These are phyloP conservation scores for Tylopilus microsporus DNA, from an alignment of 1,284 basidiomycete genomes.

Conservation along the genomic window DNA sequence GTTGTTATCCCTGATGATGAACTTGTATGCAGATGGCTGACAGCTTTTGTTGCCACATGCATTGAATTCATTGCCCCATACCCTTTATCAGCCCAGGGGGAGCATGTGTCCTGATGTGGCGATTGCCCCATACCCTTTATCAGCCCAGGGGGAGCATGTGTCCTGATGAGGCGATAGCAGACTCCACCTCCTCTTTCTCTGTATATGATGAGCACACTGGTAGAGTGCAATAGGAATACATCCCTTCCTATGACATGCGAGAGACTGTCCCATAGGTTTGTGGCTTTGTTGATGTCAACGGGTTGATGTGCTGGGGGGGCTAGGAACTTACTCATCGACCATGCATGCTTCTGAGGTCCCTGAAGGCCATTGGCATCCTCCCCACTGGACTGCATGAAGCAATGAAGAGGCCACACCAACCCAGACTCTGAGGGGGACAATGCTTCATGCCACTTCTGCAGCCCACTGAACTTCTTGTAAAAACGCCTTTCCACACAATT, in stretches of 20 bases:
- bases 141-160: too few relatives aligned
- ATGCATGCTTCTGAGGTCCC: background rate
- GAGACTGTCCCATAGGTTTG: too few relatives aligned
- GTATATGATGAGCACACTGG: too few relatives aligned
- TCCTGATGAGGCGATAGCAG: too few relatives aligned
- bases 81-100: background rate
- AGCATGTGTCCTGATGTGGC: too few relatives aligned
- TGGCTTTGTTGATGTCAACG: too few relatives aligned
- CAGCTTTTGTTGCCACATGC: background rate
- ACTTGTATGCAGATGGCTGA: background rate
- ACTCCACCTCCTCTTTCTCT: too few relatives aligned
- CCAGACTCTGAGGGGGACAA: background rate
- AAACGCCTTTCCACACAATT: background rate
- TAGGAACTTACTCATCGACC: background rate
- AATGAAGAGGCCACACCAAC: background rate
- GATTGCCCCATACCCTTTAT: too few relatives aligned
- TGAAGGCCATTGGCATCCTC: background rate
- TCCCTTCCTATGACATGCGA: too few relatives aligned
- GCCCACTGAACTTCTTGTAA: background rate
- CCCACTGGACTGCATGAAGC: background rate
- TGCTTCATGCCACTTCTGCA: background rate
- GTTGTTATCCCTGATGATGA: background rate
- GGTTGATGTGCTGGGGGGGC: too few relatives aligned
- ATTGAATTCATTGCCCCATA: slow-evolving; percentile 5
- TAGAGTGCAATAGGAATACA: too few relatives aligned